Evolutionary conservation across 2,329 filamentous ascomycete species (phyloP).

Genomic region (Aspergillus pseudonomiae): DNA sequence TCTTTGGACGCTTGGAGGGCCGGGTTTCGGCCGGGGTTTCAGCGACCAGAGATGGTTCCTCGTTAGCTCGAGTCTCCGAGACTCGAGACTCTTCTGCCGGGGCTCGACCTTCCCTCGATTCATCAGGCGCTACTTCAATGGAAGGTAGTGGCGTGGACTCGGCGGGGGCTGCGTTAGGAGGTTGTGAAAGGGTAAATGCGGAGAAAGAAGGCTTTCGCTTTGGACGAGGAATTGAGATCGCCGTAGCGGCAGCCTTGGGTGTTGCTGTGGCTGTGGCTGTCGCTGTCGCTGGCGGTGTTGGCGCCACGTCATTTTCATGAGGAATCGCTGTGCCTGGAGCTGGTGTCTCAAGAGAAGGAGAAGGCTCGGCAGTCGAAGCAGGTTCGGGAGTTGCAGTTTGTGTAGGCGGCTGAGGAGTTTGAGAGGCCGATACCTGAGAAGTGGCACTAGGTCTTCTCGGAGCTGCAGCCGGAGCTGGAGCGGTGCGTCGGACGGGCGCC

Average conservation of each 20-base stretch:
- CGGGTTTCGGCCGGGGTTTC: constrained; percentile 23
- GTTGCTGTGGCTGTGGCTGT: constrained; percentile 1
- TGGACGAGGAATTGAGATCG: constrained; percentile 33
- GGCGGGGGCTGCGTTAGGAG: constrained; percentile 15
- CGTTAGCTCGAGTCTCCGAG: constrained; percentile 8
- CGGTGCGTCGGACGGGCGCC: constrained; percentile 61
- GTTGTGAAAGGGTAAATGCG: constrained; percentile 22
- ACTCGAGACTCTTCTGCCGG: constrained; percentile 12
- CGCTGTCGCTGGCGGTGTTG: constrained; percentile 19
- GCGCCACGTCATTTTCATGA: constrained; percentile 3
- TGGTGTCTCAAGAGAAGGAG: constrained; percentile 23
- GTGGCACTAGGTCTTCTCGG: constrained; percentile 44
- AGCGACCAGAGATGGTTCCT: constrained; percentile 4
- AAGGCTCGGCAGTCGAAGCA: constrained; percentile 13
- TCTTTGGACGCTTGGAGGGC: constrained; percentile 35
- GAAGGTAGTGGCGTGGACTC: constrained; percentile 20
- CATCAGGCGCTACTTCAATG: constrained; percentile 18
- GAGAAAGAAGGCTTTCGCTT: constrained; percentile 31
- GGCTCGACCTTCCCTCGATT: constrained; percentile 6
- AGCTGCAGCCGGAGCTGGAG: constrained; percentile 42
- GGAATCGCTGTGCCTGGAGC: constrained; percentile 19
- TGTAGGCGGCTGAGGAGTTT: constrained; percentile 28
- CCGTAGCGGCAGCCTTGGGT: constrained; percentile 6
- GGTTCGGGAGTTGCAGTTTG: constrained; percentile 23
- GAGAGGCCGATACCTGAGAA: constrained; percentile 35